Base-by-base conservation (phyloP, 2,329 filamentous ascomycete genomes). In the Fusarium domesticum region DNA sequence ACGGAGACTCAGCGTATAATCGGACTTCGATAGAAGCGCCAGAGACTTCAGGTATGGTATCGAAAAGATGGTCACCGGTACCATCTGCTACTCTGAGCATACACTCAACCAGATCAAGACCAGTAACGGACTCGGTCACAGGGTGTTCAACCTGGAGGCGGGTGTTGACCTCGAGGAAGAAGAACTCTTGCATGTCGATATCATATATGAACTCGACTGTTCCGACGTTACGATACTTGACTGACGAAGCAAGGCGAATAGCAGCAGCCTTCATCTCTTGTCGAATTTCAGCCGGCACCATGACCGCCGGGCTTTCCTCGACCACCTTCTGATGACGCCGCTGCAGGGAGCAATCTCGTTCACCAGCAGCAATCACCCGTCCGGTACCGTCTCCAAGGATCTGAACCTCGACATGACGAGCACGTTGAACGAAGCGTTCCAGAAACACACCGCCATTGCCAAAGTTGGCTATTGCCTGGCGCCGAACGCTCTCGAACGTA, bases 61-160 rank as follows among this genome's bases (percentile, higher is more conserved):
- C 54, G 17, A 55, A 70, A 19, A 51, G 42, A 5, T 37, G 34
- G 2, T 43, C 20, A 16, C 31, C 19, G n/a, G 47, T 48, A 1
- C 43, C 51, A 6, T 41, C 37, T 7, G 61, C 67, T 25, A 68
- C 65, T 0, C 53, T 53, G 10, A 72, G 43, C 70, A 73, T 73
- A 17, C 67, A 57, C 23, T 81, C 74, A 2, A 91, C 87, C 10
- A 91, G 71, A 60, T 91, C 87, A 37, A 88, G 77, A 0, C 80
- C 83, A 8, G 84, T 88, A 3, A 87, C 82, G 75, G 86, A 83
- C 63, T 91, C 87, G 0, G 87, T 91, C 7, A 67, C 65, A 17
- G 68, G 64, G 51, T 76, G 72, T 49, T 77, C 75, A 5, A 77
- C 74, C 46, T 77, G 74, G 4, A 76, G 54, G 4, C 74, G 61